Percentiles rank a stretch among this genome's conserved stretches.
Conservation (phyloP, 2,329 filamentous ascomycete species). For the Trichoderma afroharzianum region DNA sequence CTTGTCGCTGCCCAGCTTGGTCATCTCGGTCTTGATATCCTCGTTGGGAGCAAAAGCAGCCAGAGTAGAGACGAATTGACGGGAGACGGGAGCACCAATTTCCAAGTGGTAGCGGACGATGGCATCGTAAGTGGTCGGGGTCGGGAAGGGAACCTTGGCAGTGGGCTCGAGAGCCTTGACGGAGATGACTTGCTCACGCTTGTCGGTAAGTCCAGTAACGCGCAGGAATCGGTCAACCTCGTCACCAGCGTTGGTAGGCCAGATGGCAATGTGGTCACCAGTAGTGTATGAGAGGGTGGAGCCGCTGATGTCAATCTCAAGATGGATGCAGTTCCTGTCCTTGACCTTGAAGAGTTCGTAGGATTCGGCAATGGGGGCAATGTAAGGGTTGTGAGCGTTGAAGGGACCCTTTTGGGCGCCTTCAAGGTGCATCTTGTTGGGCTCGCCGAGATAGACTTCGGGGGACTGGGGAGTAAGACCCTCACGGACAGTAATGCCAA, state of each 20-base stretch:
- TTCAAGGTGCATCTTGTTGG: conserved; percentile 92
- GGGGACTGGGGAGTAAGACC: conserved; percentile 69
- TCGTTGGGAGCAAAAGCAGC: conserved; percentile 88
- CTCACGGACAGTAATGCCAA: conserved; percentile 74
- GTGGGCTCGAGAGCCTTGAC: conserved; percentile 92
- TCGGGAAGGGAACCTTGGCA: conserved; percentile 95
- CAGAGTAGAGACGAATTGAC: conserved; percentile 85
- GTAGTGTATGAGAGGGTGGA: conserved; percentile 93
- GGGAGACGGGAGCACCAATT: conserved; percentile 90
- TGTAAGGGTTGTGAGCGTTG: conserved; percentile 95
- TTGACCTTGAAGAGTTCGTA: conserved; percentile 84
- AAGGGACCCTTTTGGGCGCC: conserved; percentile 80
- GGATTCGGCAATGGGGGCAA: conserved; percentile 90
- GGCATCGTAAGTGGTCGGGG: conserved; percentile 93
- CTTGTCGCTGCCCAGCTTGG: conserved; percentile 85
- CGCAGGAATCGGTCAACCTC: conserved; percentile 89
- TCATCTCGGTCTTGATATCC: conserved; percentile 79
- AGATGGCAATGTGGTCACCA: conserved; percentile 94
- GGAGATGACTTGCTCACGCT: conserved; percentile 77
- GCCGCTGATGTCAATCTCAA: conserved; percentile 87
- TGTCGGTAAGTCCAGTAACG: conserved; percentile 69
- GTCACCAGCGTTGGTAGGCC: conserved; percentile 90
- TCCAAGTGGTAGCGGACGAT: conserved; percentile 95
- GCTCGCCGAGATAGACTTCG: conserved; percentile 90
- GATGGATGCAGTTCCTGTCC: conserved; percentile 90